Conservation (phyloP, 129 eudicot species). For the Centella asiatica region DNA sequence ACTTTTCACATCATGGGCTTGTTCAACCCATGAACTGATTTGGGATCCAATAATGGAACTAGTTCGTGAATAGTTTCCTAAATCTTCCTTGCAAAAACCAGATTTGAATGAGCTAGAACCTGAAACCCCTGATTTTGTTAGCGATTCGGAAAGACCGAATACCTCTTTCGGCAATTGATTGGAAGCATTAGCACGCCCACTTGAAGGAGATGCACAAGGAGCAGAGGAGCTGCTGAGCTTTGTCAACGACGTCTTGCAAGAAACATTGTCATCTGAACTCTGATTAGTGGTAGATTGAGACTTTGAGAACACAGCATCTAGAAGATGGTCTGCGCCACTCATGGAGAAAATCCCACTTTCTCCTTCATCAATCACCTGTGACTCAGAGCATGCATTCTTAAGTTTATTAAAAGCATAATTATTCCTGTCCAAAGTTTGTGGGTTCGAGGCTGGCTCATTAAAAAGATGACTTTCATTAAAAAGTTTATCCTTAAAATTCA, state of each 20-base stretch:
- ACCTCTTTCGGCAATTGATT: conserved; percentile 33
- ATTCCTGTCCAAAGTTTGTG: conserved; percentile 6
- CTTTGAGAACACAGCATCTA: conserved; percentile 78
- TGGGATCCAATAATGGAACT: conserved; percentile 57
- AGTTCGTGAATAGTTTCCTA: conserved; percentile 31
- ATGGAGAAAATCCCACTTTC: conserved; percentile 53
- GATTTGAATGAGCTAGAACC: conserved; percentile 36
- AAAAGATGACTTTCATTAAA: conserved; percentile 22
- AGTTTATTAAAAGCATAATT: conserved; percentile 11
- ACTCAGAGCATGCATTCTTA: conserved; percentile 21
- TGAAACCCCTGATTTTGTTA: conserved; percentile 29
- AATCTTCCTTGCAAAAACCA: conserved; percentile 42
- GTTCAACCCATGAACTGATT: conserved; percentile 57
- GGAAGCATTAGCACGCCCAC: conserved; percentile 26
- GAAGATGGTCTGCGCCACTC: conserved; percentile 49
- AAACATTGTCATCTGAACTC: conserved; percentile 39
- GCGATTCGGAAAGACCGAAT: conserved; percentile 33
- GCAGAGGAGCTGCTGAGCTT: conserved; percentile 38
- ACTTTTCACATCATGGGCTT: conserved; percentile 29
- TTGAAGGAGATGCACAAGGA: conserved; percentile 30
- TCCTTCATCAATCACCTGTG: conserved; percentile 37
- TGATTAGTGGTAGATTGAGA: conserved; percentile 34
- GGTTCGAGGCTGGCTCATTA: conserved; percentile 18
- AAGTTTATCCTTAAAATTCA: conserved; percentile 43
- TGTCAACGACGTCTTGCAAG: conserved; percentile 45